These are phyloP conservation scores for Lodderomyces oxycetoniae DNA, from an alignment of 1,139 yeast genomes.

Conservation along the genomic window DNA sequence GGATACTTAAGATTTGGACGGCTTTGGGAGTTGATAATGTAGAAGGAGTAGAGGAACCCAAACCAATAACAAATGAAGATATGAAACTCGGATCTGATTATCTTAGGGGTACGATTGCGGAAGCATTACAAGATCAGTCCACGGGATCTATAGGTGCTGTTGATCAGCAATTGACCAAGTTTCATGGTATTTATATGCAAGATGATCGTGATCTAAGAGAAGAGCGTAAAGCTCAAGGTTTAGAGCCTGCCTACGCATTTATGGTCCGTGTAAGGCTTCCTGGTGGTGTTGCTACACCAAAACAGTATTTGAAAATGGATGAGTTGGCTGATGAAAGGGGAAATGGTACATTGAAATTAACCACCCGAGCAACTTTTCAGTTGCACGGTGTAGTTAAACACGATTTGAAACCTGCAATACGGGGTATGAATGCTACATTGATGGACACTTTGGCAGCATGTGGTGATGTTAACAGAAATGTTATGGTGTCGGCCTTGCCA, in stretches of 20 bases:
- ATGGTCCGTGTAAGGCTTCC: slow-evolving; percentile 97
- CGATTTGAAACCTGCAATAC: slow-evolving; percentile 81
- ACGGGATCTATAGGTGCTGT: slow-evolving; percentile 93
- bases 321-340: slow-evolving; percentile 80
- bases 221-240: slow-evolving; percentile 83
- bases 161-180: slow-evolving; percentile 92
- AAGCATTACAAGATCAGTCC: slow-evolving; percentile 72
- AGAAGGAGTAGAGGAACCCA: slow-evolving; percentile 89
- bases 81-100: slow-evolving; percentile 83
- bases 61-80: slow-evolving; percentile 94
- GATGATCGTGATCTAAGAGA: slow-evolving; percentile 97
- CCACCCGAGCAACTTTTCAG: slow-evolving; percentile 97
- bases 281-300: slow-evolving; percentile 85
- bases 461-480: slow-evolving; percentile 98
- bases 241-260: slow-evolving; percentile 92
- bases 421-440: slow-evolving; percentile 86
- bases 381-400: slow-evolving; percentile 92
- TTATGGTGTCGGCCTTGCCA: slow-evolving; percentile 86
- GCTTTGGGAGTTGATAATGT: slow-evolving; percentile 83
- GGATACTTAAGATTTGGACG: slow-evolving; percentile 86
- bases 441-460: slow-evolving; percentile 97
- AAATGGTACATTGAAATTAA: slow-evolving; percentile 88
- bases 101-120: slow-evolving; percentile 90
- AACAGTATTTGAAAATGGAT: slow-evolving; percentile 84
- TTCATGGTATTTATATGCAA: slow-evolving; percentile 98